These are phyloP conservation scores for Anthostomella pinea DNA, from an alignment of 2,329 filamentous ascomycete species.

Conservation along the genomic window DNA sequence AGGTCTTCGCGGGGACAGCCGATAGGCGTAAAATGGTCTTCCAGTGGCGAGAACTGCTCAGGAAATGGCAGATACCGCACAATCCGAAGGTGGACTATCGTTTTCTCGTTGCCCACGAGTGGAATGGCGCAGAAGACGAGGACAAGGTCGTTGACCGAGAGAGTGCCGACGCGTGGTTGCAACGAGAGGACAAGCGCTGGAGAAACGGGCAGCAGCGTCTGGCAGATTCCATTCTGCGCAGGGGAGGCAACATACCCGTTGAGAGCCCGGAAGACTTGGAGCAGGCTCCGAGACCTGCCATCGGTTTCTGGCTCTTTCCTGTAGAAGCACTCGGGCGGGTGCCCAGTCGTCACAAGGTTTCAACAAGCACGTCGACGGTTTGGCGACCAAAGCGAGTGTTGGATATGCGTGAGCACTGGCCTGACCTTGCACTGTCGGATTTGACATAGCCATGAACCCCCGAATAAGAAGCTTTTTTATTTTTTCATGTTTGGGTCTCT, in stretches of 20 bases:
- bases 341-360: background rate
- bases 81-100: background rate
- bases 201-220: background rate
- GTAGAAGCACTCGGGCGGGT: constrained; percentile 9
- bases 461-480: too few species aligned
- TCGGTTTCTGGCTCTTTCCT: constrained; percentile 13
- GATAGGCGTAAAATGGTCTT: constrained; percentile 4
- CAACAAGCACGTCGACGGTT: background rate
- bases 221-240: background rate
- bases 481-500: too few species aligned
- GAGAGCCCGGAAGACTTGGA: constrained; percentile 10
- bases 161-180: constrained; percentile 3
- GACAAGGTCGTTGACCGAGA: constrained; percentile 4
- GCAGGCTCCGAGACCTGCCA: constrained; percentile 6
- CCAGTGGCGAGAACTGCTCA: constrained; percentile 3
- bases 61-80: constrained; percentile 2
- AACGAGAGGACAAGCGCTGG: constrained; percentile 4
- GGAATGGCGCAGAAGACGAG: background rate
- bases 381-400: constrained; percentile 4
- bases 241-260: constrained; percentile 4
- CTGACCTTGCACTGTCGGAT: too few species aligned
- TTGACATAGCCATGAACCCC: too few species aligned
- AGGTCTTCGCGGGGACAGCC: constrained; percentile 9
- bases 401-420: constrained; percentile 11
- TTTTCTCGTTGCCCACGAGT: constrained; percentile 4